Evolutionary conservation across 768 basidiomycete genomes (phyloP).

Genomic region (Lactifluus pinguis): DNA sequence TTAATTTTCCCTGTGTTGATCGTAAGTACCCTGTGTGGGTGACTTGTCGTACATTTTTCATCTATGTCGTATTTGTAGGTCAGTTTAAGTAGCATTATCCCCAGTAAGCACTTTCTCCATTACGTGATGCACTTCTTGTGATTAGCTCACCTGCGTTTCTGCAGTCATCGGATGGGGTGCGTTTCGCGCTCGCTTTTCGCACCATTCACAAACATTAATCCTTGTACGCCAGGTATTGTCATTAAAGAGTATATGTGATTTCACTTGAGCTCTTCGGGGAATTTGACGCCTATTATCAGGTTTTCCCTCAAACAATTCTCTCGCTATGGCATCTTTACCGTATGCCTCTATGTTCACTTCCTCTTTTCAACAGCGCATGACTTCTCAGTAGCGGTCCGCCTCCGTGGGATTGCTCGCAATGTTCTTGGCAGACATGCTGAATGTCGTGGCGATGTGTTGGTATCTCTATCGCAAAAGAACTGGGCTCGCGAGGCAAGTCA

Average conservation of each 20-base stretch:
- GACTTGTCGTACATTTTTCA: background rate
- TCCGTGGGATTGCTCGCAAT: conserved; percentile 37
- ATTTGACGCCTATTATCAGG: conserved; percentile 11
- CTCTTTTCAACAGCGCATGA: background rate
- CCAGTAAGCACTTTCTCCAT: conserved; percentile 26
- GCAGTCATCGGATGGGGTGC: conserved; percentile 21
- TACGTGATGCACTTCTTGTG: no score
- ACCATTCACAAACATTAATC: background rate
- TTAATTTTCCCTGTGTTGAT: background rate
- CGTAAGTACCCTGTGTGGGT: background rate
- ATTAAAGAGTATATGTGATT: conserved; percentile 33
- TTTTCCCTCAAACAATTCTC: conserved; percentile 27
- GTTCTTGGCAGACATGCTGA: conserved; percentile 40
- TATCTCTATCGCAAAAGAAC: conserved; percentile 39
- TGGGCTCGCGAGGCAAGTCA: conserved; percentile 33
- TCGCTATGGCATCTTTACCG: conserved; percentile 27
- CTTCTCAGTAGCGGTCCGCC: conserved; percentile 36
- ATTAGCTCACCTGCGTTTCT: background rate
- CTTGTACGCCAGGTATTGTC: conserved; percentile 34
- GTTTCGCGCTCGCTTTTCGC: background rate
- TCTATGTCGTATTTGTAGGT: conserved; percentile 10
- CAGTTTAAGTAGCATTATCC: conserved; percentile 33
- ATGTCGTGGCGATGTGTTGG: conserved; percentile 40
- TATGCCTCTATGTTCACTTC: conserved; percentile 16
- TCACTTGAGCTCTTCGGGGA: background rate